phyloP scores from a whole-genome alignment of 192 early-diverging fungal genomes.

The Gonapodya prolifera region DNA sequence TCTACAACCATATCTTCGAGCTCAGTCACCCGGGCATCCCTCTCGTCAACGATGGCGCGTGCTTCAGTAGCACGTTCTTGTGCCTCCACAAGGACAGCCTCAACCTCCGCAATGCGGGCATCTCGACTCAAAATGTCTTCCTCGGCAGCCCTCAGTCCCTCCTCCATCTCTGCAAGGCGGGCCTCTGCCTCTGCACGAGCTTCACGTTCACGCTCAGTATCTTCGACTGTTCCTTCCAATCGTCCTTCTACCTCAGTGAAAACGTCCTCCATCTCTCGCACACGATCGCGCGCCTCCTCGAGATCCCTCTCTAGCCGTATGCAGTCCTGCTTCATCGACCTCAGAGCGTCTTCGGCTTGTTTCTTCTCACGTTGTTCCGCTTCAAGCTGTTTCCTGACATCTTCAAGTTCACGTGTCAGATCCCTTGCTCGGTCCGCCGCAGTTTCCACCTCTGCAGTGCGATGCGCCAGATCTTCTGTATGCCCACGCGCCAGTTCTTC shows the following conservation, averaged over 20 bases:
- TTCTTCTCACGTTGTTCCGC: not conserved
- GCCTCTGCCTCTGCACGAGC: not conserved
- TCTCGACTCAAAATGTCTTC: not conserved
- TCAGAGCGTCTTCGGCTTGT: not conserved
- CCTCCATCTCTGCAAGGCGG: not conserved
- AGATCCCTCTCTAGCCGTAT: not conserved
- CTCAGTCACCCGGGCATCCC: not conserved
- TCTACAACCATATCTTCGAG: not conserved
- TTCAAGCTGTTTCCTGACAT: not conserved
- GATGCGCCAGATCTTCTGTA: not conserved
- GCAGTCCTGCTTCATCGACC: not conserved
- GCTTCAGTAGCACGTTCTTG: not conserved
- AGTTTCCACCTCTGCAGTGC: not conserved
- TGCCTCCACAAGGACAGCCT: not conserved
- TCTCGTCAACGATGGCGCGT: not conserved
- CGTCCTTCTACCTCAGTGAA: not conserved
- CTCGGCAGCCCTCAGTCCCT: not conserved
- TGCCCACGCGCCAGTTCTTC: not conserved
- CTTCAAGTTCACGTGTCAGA: not conserved
- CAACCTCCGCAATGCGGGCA: not conserved
- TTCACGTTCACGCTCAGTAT: not conserved
- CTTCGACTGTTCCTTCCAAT: not conserved
- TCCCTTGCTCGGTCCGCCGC: not conserved
- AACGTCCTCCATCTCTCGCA: not conserved
- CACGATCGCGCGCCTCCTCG: not conserved